phyloP scores from a whole-genome alignment of 202 grass and related monocot species.

The Eragrostis tef region DNA sequence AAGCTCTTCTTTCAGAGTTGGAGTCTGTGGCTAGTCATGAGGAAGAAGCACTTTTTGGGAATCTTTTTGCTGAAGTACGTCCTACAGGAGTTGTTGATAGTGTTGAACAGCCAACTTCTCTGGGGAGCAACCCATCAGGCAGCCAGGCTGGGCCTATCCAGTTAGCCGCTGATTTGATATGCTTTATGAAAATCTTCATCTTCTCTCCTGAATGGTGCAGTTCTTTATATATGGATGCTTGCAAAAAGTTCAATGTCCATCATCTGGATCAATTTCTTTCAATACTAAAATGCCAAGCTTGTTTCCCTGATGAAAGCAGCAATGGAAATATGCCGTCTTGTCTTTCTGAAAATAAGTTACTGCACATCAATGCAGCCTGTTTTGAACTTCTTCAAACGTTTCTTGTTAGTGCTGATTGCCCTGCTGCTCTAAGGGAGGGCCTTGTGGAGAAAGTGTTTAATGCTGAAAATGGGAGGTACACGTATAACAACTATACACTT shows the following conservation, averaged over 20 bases:
- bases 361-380: conserved; percentile 67
- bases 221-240: conserved; percentile 69
- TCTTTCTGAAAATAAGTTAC: conserved; percentile 47
- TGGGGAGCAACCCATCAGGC: conserved; percentile 39
- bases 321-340: conserved; percentile 37
- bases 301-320: conserved; percentile 61
- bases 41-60: conserved; percentile 91
- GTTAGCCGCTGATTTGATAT: conserved; percentile 74
- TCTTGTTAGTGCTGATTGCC: conserved; percentile 65
- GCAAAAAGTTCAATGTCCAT: conserved; percentile 57
- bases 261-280: conserved; percentile 85
- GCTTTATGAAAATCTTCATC: conserved; percentile 72
- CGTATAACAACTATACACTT: conserved; percentile 79
- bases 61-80: conserved; percentile 89
- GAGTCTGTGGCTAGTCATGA: conserved; percentile 80
- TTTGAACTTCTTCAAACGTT: conserved; percentile 75
- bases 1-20: conserved; percentile 66
- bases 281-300: conserved; percentile 63
- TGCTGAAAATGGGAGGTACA: conserved; percentile 73
- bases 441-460: conserved; percentile 83
- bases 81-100: conserved; percentile 62
- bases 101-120: conserved; percentile 66
- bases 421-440: conserved; percentile 66
- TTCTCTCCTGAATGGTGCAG: conserved; percentile 76
- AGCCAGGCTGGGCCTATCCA: conserved; percentile 68